A percentile compares a stretch with the other conserved stretches of the same genome.
Evolutionary conservation across 2,329 filamentous ascomycete genomes (phyloP).

Genomic region (Neonectria sp.): DNA sequence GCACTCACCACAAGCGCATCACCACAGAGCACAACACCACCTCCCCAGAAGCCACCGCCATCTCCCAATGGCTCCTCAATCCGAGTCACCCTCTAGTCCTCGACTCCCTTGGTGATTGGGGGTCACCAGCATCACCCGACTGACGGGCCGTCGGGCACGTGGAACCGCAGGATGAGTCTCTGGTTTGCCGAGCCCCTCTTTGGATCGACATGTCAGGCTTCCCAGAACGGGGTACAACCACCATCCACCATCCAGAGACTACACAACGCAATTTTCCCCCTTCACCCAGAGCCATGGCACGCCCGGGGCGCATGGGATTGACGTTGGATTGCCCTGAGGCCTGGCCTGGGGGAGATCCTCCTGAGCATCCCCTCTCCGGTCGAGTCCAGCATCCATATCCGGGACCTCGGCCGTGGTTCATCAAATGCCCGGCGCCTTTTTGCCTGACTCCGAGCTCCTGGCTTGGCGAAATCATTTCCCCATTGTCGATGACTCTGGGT

Average conservation of each 20-base stretch:
- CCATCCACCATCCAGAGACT: conserved; percentile 31
- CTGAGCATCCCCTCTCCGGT: background rate
- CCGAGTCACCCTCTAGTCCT: conserved; percentile 25
- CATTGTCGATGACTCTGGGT: background rate
- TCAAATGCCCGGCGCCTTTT: conserved; percentile 2
- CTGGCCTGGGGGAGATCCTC: background rate
- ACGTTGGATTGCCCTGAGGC: background rate
- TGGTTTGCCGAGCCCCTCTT: conserved; percentile 35
- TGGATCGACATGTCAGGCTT: conserved; percentile 37
- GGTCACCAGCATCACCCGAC: conserved; percentile 38
- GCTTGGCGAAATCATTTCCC: conserved; percentile 23
- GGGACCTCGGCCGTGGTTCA: conserved; percentile 4
- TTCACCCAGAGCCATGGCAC: background rate
- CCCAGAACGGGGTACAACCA: conserved; percentile 31
- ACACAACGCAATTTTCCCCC: conserved; percentile 23
- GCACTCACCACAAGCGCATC: conserved; percentile 6
- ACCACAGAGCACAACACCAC: conserved; percentile 31
- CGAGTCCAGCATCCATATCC: background rate
- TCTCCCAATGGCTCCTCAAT: conserved; percentile 18
- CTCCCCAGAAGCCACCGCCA: conserved; percentile 7
- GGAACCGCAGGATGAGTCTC: conserved; percentile 26
- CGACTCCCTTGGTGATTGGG: conserved; percentile 32
- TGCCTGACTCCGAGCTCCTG: conserved; percentile 13
- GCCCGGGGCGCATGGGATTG: conserved; percentile 1
- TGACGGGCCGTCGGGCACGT: conserved; percentile 42